Conservation (phyloP, 805 yeast species). For the Ogataea saltuana region DNA sequence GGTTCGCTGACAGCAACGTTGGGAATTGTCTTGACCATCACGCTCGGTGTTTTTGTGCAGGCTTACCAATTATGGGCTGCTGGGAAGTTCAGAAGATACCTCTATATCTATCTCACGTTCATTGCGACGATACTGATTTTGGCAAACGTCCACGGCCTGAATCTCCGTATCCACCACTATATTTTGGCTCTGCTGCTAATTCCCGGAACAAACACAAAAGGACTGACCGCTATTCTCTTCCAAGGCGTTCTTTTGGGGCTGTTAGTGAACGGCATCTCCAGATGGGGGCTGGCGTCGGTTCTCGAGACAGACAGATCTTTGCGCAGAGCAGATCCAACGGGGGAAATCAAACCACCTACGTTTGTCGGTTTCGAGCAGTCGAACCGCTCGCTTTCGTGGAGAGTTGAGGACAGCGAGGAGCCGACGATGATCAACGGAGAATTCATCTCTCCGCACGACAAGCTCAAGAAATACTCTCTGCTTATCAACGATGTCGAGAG, state of each 20-base stretch:
- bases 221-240: conserved; percentile 66
- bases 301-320: conserved; percentile 72
- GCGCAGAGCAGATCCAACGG: conserved; percentile 73
- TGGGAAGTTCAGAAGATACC: conserved; percentile 62
- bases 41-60: conserved; percentile 63
- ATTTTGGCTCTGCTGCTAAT: conserved; percentile 73
- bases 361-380: conserved; percentile 37
- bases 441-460: conserved; percentile 28
- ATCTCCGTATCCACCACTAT: conserved; percentile 77
- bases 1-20: conserved; percentile 72
- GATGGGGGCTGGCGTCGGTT: conserved; percentile 94
- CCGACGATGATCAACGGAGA: conserved; percentile 30
- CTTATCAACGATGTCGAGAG: conserved; percentile 79
- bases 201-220: conserved; percentile 82
- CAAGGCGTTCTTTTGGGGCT: conserved; percentile 87
- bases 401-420: conserved; percentile 15
- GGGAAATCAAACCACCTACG: conserved; percentile 51
- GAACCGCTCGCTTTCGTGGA: conserved; percentile 43
- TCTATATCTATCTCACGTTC: conserved; percentile 52
- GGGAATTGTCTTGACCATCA: conserved; percentile 48
- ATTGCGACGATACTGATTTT: conserved; percentile 46
- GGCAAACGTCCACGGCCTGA: conserved; percentile 61
- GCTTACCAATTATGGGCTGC: conserved; percentile 79
- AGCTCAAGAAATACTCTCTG: conserved; percentile 57
- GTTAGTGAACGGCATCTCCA: conserved; percentile 76